phyloP scores from a whole-genome alignment of 768 basidiomycete genomes.

The Mrakia gelida region DNA sequence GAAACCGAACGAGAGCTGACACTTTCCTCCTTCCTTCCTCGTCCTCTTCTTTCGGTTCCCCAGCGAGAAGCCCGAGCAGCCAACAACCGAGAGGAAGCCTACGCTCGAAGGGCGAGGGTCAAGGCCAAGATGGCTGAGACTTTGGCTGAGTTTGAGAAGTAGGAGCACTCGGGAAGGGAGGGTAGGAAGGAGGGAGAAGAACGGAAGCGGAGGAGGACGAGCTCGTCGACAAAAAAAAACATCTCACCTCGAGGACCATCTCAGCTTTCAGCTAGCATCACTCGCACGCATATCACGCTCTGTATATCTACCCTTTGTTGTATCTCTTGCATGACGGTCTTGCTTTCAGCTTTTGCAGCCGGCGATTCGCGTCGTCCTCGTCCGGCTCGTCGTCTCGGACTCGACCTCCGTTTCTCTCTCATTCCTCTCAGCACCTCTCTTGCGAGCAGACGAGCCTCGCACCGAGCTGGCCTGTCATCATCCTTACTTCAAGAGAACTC shows the following conservation, averaged over 20 bases:
- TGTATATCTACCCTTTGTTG: neutral
- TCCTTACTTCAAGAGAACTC: too few relatives aligned
- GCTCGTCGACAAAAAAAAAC: neutral
- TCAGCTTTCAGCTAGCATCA: neutral
- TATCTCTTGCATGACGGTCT: neutral
- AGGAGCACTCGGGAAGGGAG: neutral
- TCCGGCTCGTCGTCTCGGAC: slow-evolving; percentile 50
- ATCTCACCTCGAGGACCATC: too few relatives aligned
- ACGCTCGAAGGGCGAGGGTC: neutral
- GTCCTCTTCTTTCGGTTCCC: neutral
- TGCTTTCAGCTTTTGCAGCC: neutral
- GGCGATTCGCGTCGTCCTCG: slow-evolving; percentile 44
- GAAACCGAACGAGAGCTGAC: neutral
- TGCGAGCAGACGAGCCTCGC: slow-evolving; percentile 44
- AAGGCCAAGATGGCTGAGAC: slow-evolving; percentile 6
- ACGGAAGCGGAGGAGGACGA: neutral
- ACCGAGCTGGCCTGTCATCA: too few relatives aligned
- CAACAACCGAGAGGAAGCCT: slow-evolving; percentile 12
- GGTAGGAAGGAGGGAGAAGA: neutral
- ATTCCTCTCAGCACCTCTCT: slow-evolving; percentile 40
- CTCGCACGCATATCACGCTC: neutral
- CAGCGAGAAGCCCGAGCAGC: slow-evolving; percentile 14
- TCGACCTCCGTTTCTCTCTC: slow-evolving; percentile 47
- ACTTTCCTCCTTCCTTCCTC: neutral
- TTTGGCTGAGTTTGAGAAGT: neutral